These are phyloP conservation scores for Jasminum sambac DNA, from an alignment of 257 asterid species.

Conservation along the genomic window DNA sequence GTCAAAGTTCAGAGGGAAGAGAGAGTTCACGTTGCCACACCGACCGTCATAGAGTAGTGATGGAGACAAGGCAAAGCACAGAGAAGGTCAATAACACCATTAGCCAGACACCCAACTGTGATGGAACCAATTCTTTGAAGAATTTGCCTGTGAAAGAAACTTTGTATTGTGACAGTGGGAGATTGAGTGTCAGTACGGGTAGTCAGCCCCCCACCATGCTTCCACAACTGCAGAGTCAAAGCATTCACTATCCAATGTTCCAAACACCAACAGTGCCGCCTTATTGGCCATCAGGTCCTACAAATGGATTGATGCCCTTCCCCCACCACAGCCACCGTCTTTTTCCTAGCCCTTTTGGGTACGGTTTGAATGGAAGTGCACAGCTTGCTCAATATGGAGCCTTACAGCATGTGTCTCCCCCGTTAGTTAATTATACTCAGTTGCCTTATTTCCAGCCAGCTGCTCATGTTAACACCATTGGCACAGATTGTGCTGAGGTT, in stretches of 20 bases:
- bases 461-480: constrained; percentile 50
- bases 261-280: constrained; percentile 63
- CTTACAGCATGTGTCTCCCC: constrained; percentile 58
- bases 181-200: constrained; percentile 37
- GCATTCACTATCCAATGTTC: constrained; percentile 60
- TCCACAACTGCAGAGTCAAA: constrained; percentile 63
- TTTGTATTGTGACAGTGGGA: constrained; percentile 41
- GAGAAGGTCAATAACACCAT: constrained; percentile 31
- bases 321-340: constrained; percentile 73
- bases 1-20: constrained; percentile 66
- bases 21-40: constrained; percentile 41
- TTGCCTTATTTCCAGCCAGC: constrained; percentile 59
- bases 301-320: constrained; percentile 63
- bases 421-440: constrained; percentile 52
- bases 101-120: constrained; percentile 28
- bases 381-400: constrained; percentile 65
- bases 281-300: constrained; percentile 62
- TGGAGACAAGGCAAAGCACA: constrained; percentile 28
- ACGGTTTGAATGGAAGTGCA: constrained; percentile 64
- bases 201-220: constrained; percentile 53
- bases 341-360: constrained; percentile 53
- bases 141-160: constrained; percentile 37
- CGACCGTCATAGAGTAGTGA: constrained; percentile 32
- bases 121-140: constrained; percentile 32
- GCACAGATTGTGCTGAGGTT: constrained; percentile 41